Base-by-base conservation (phyloP, 768 basidiomycete species). In the Boletus rubroflammeus region DNA sequence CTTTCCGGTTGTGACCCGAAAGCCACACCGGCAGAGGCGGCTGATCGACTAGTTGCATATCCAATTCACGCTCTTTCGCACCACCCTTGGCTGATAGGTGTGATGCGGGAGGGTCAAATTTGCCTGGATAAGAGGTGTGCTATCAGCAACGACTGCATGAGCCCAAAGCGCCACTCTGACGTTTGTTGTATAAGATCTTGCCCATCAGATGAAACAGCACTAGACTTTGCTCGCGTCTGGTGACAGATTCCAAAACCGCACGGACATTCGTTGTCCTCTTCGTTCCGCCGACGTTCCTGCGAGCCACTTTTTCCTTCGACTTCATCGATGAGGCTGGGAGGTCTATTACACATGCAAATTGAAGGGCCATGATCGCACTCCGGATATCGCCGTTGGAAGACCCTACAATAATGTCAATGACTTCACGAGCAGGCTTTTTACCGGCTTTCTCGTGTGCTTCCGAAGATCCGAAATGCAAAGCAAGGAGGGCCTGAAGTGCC, bases 131-230 rank as follows among this genome's bases (percentile, higher is more conserved):
- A 36, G n/a, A 29, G 6, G n/a, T 8, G 9, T 39, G 26, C 15
- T 14, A 34, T 69, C 29, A 62, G 39, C n/a, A 21, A 43, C 28
- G 25, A 15, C 17, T 4, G 11, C 14, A 25, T 5, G 1, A 19
- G 5, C 29, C 29, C 13, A 3, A 48, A 36, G 46, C 2, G 14
- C 7, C 35, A 32, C 13, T 3, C 51, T 17, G 17, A 97, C 97
- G 84, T 71, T 98, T 99, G 69, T 96, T 98, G 67, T 97, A 98
- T 45, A 98, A 69, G 1, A 98, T 81, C 73, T 91, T 96, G 15
- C 97, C 97, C 46, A 99, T 75, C 17, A 98, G 72, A 71, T 98
- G 97, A 67, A 99, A 99, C 47, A 99, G 72, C 10, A 82, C 84
- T 15, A 99, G 74, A 55, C 84, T 90, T 62, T 93, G 88, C 64